These are phyloP conservation scores for Orbilia javanica DNA, from an alignment of 2,329 filamentous ascomycete species.

Conservation along the genomic window DNA sequence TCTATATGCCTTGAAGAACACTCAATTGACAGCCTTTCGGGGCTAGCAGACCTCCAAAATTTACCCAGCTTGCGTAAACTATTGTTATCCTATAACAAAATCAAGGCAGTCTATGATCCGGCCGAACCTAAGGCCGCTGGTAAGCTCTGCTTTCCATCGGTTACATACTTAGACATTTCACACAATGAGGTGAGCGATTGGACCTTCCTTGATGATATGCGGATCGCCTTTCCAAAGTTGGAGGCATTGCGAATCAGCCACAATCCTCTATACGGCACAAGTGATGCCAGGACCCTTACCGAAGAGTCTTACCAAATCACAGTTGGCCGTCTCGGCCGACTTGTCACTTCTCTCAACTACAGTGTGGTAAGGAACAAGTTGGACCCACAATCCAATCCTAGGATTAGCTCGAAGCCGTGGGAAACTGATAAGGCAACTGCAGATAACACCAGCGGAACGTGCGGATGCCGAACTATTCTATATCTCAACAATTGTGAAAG, in stretches of 20 bases:
- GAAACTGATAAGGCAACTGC: conserved; percentile 43
- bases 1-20: conserved; percentile 80
- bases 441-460: conserved; percentile 79
- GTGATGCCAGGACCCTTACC: conserved; percentile 69
- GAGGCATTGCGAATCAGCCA: conserved; percentile 81
- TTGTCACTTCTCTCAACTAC: conserved; percentile 42
- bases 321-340: conserved; percentile 35
- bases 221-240: conserved; percentile 78
- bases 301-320: conserved; percentile 64
- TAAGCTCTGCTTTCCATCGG: conserved; percentile 69
- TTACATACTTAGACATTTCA: conserved; percentile 79
- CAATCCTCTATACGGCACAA: conserved; percentile 77
- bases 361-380: conserved; percentile 47
- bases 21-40: conserved; percentile 72
- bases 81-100: conserved; percentile 82
- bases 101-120: conserved; percentile 67
- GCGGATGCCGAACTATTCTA: conserved; percentile 94
- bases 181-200: conserved; percentile 78
- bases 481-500: conserved; percentile 82
- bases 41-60: conserved; percentile 70
- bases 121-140: conserved; percentile 64
- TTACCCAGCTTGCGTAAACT: conserved; percentile 72
- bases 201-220: conserved; percentile 72
- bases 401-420: conserved; percentile 9
- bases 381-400: conserved; percentile 12